Evolutionary conservation across 1,284 basidiomycete genomes (phyloP), one percentile per base, ranked within the genome.

Genomic region (Ceratobasidium sp.): DNA sequence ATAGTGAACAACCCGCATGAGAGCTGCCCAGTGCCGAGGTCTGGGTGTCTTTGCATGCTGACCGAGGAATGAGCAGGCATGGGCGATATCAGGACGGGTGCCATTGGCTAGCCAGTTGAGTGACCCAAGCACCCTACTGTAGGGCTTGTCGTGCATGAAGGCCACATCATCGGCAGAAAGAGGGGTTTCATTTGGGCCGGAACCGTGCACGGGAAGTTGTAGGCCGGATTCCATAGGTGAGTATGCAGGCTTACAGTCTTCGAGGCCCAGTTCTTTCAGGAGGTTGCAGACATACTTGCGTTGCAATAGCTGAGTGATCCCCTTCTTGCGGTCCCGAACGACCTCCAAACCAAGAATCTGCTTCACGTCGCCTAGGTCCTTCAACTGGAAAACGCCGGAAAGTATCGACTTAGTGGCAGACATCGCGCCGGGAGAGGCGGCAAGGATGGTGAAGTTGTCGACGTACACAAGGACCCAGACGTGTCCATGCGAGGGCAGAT

Each of bases 1-100:
- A 67, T 76, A 75, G 1, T 58, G 67, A 3, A 77, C 56, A 0
- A 75, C 69, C n/a, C 71, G 70, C 27, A 69, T 68, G 13, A 72
- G 71, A 8, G 72, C 72, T n/a, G 56, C 58, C 56, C 57, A 72
- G 42, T 75, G 72, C 3, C 41, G 29, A 5, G 44, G 44, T n/a
- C 44, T 14, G 16, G 44, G 44, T 23, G 5, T 4, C 16, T 47
- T 47, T 23, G 44, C 44, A 47, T 47, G 44, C 16, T 47, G 44
- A 47, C n/a, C 44, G 7, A 47, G 44, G 21, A 47, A 47, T 14
- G 44, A 47, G n/a, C 16, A 47, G 16, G 44, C 44, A 47, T 19
- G 21, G 6, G 44, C 44, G 16, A 47, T 47, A 23, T 47, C 44
- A 4, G 44, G 44, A 47, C 44, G 44, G 21, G 21, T 19, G 7